Evolutionary conservation across 1,284 basidiomycete genomes (phyloP), one percentile per base, ranked within the genome.

Genomic region (Caloboletus inedulis): DNA sequence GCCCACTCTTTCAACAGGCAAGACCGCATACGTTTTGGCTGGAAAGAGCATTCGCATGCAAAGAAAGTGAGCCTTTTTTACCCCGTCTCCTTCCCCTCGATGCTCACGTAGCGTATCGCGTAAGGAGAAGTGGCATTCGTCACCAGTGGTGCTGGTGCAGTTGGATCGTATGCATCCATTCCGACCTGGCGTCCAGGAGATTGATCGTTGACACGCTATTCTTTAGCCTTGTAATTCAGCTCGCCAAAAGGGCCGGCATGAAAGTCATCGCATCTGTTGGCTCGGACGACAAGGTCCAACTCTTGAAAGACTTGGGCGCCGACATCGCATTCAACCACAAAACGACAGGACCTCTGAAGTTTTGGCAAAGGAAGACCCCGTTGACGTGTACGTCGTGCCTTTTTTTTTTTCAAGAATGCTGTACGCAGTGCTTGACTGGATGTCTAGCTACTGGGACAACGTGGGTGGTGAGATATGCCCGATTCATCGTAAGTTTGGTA

Each of bases 241-340:
- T 72, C 19, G 70, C 71, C 18, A 73, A 74, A 56, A 30, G 44
- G 2, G 60, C 66, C 30, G 71, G 72, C 1, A 53, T 71, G 40
- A 70, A 70, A 49, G 70, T 74, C 46, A 68, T 74, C 42, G 68
- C 64, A 13, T 70, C 66, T 8, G 66, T 68, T 5, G 71, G 69
- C 16, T 62, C 65, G 9, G 69, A 72, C 21, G 63, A 69, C 35
- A 74, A 74, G 57, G 66, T 71, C 35, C 55, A 62, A 31, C 70
- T 62, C 53, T 50, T 72, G 43, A 66, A 68, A 43, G 62, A 61
- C 4, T 53, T 72, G 27, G 69, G 71, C 3, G 61, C 70, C 3
- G 70, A 73, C 49, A 59, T 65, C 9, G 67, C 63, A 1, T 72
- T 72, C 63, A 70, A 72, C 54, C 72, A 68, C 52, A 64, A 68